Base-by-base conservation (phyloP, 169 alveolate genomes). In the Eimeria necatrix region DNA sequence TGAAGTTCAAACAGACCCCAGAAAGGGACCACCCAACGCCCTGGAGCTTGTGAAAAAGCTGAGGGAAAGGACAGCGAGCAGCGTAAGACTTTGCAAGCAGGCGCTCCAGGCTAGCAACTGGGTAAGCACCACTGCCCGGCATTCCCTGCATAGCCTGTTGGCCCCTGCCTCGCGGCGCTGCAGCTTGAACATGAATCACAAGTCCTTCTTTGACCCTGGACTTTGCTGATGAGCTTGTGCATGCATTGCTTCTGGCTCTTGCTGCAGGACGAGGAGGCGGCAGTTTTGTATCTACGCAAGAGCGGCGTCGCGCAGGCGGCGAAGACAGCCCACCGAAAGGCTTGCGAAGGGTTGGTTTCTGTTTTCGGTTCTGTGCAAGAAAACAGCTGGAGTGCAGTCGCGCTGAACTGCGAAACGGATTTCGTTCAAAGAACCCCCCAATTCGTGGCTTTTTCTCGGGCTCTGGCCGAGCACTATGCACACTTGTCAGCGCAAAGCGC, bases 221-320 rank as follows among this genome's bases (percentile, higher is more conserved):
- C 16, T 71, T 26, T 26, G 24, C 26, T 71, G 4, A 2, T 32
- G 18, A 4, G 26, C n/a, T 12, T 32, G 52, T 56, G 9, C 14
- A 1, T 4, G 41, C 22, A 41, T 32, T 49, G 83, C 6, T 71
- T 6, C 20, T 71, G 16, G 56, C 24, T 26, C 22, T 22, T 14
- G 5, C 12, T 26, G 74, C 90, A 81, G 90, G 90, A 81, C 52
- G 73, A 22, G 73, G 90, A 81, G 41, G 73, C 49, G 52, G 90
- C 90, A 24, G 70, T 81, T 1, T 48, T 51, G 49, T 81, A 52
- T 53, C 73, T 81, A 52, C 73, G 90, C 24, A 81, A 81, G 53
- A 22, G 49, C 52, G 90, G 74, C 74, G 24, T 81, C 73, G 74
- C 90, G 16, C 70, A 73, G 3, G 90, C 90, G 2, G 74, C 74